Conservation (phyloP, 495 filamentous ascomycete species). For the Penicillium simplicissimum region DNA sequence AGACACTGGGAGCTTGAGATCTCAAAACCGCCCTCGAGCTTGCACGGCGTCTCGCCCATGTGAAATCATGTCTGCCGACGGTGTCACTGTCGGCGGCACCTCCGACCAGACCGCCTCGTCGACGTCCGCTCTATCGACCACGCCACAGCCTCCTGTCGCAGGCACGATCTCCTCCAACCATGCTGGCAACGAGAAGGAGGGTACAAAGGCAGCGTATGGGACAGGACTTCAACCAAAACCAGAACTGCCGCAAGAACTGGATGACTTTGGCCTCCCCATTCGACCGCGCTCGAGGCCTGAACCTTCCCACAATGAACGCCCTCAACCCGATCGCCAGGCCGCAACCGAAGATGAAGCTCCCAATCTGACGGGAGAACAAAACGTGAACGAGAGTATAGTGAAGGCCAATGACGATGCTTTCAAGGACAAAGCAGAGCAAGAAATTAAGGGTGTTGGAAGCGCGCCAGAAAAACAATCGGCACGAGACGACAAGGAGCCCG, state of each 20-base stretch:
- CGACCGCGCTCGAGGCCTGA: conserved; percentile 29
- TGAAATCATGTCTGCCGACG: conserved; percentile 34
- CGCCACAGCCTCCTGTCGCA: conserved; percentile 11
- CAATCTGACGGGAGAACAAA: conserved; percentile 3
- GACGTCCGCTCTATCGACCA: conserved; percentile 15
- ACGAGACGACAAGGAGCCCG: conserved; percentile 5
- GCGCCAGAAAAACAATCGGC: conserved; percentile 1
- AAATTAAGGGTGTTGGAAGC: conserved; percentile 5
- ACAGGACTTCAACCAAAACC: neutral
- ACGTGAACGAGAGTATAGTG: conserved; percentile 10
- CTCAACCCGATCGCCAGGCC: conserved; percentile 27
- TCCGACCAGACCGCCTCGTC: conserved; percentile 14
- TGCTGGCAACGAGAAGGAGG: conserved; percentile 22
- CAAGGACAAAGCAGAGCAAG: neutral
- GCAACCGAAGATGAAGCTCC: conserved; percentile 21
- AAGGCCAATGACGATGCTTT: neutral
- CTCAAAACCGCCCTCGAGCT: conserved; percentile 11
- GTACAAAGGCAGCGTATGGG: conserved; percentile 13
- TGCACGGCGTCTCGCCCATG: conserved; percentile 21
- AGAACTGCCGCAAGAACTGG: conserved; percentile 30
- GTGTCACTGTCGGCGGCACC: conserved; percentile 25
- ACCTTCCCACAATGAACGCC: conserved; percentile 17
- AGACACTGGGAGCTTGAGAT: conserved; percentile 11
- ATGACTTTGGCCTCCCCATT: conserved; percentile 51
- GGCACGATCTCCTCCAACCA: conserved; percentile 12